Evolutionary conservation across 768 basidiomycete genomes (phyloP).

Genomic region (Dentipellis fragilis): DNA sequence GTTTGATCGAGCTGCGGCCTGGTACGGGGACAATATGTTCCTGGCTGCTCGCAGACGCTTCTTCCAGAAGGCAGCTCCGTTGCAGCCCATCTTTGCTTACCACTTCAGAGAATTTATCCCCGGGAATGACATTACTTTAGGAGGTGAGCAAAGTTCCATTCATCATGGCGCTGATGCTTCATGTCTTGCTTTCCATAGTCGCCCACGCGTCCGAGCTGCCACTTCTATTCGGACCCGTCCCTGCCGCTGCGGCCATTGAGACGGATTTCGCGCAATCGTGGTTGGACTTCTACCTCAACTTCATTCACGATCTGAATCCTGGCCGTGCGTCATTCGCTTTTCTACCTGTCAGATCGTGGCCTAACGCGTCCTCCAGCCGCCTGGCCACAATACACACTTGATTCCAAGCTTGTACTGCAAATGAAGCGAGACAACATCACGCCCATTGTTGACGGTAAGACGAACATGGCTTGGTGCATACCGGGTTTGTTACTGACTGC

Average conservation of each 20-base stretch:
- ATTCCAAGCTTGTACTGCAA: slow-evolving; percentile 33
- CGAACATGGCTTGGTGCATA: background rate
- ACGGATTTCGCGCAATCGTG: slow-evolving; percentile 35
- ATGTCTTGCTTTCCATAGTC: slow-evolving; percentile 21
- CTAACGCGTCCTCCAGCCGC: slow-evolving; percentile 19
- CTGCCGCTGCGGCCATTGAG: slow-evolving; percentile 26
- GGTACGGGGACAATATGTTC: slow-evolving; percentile 53
- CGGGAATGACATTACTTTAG: slow-evolving; percentile 34
- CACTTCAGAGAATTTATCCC: slow-evolving; percentile 50
- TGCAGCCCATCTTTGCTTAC: slow-evolving; percentile 43
- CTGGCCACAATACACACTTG: slow-evolving; percentile 36
- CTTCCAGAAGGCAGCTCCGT: slow-evolving; percentile 34
- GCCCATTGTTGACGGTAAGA: slow-evolving; percentile 40
- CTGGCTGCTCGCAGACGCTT: slow-evolving; percentile 40
- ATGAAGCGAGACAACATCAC: slow-evolving; percentile 44
- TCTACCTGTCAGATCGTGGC: background rate
- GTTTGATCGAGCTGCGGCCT: slow-evolving; percentile 45
- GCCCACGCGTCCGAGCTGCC: slow-evolving; percentile 39
- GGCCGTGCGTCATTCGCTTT: slow-evolving; percentile 31
- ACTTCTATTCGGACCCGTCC: slow-evolving; percentile 39
- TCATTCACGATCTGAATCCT: slow-evolving; percentile 45
- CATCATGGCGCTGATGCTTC: background rate
- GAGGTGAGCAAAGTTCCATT: slow-evolving; percentile 28
- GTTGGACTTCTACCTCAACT: slow-evolving; percentile 46
- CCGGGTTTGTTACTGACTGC: background rate